Percentiles rank a stretch among this genome's conserved stretches.
phyloP scores from a whole-genome alignment of 768 basidiomycete species.

The Leucosporidium creatinivorum region DNA sequence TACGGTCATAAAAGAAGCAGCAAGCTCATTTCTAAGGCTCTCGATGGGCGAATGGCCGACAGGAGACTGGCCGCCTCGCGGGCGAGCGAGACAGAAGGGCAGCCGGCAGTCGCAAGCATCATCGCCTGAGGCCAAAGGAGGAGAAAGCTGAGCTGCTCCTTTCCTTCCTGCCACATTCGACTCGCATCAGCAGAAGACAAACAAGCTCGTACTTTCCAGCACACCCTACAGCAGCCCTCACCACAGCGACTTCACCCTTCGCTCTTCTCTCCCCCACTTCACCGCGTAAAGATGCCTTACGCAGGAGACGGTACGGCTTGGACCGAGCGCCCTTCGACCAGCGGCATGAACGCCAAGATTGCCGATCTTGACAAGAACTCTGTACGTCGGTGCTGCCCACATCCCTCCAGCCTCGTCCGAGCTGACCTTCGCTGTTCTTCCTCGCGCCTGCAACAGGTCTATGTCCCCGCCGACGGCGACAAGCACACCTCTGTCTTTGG shows the following conservation, averaged over 20 bases:
- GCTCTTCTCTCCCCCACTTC: not conserved
- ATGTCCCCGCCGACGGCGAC: not conserved
- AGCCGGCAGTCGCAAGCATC: too few relatives aligned
- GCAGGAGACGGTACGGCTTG: not conserved
- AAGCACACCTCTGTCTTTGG: conserved; percentile 10
- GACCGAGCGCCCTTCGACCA: not conserved
- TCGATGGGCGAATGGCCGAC: too few relatives aligned
- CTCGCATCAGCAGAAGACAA: too few relatives aligned
- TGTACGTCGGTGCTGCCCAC: not conserved
- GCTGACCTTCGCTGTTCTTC: not conserved
- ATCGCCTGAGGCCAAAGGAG: too few relatives aligned
- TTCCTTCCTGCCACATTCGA: too few relatives aligned
- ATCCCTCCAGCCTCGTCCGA: conserved; percentile 2
- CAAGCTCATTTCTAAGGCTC: too few relatives aligned
- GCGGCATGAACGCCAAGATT: conserved; percentile 19
- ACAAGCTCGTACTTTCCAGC: too few relatives aligned
- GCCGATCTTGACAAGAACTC: conserved; percentile 24
- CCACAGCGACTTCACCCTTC: not conserved
- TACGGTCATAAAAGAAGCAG: too few relatives aligned
- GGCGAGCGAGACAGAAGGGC: too few relatives aligned
- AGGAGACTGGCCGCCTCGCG: too few relatives aligned
- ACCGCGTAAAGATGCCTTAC: not conserved
- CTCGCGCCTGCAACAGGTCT: not conserved
- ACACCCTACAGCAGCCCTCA: too few relatives aligned
- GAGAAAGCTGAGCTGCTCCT: too few relatives aligned